Base-by-base conservation (phyloP, 176 grass and related monocot genomes). In the Phoenix roebelenii region DNA sequence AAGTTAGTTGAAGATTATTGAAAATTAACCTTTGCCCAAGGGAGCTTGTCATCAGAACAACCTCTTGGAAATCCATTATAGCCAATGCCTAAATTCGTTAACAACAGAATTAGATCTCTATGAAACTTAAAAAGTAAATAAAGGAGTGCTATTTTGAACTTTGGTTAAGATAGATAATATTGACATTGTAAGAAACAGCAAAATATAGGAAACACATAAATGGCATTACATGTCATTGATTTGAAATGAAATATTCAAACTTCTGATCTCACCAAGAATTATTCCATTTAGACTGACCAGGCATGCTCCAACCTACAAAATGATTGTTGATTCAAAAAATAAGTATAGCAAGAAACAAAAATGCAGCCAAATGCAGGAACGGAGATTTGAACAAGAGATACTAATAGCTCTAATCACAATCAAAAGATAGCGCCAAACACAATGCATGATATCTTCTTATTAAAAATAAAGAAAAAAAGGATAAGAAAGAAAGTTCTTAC, bases 61-160 rank as follows among this genome's bases (percentile, higher is more conserved):
- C 93, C 87, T 85, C 87, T 91, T 74, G 87, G 92, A 66, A 97
- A 97, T 76, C 92, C 92, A 57, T 91, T 97, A 54, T 97, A 97
- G 52, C 87, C 92, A 52, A 97, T 97, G 66, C 92, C 92, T 97
- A 63, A 73, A 65, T 73, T 59, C 5, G 30, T 15, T 67, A 69
- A 95, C 15, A 24, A 20, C 17, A 73, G 28, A 55, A 73, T 73
- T 71, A 71, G 29, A 73, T 63, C 39, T 63, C 7, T n/a, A 17
- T 39, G 4, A 25, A 55, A 63, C 5, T 3, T 18, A 53, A 52
- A 52, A 49, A 19, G 7, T 61, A 61, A 16, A 1, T 66, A 44
- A 9, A 44, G 35, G 35, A 44, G 35, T 44, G 35, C 2, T 44
- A 44, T 44, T 14, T 39, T 10, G 32, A 39, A 39, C 32, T 39